Evolutionary conservation across 2,329 filamentous ascomycete species (phyloP).

Genomic region (Alternaria brassicicola): DNA sequence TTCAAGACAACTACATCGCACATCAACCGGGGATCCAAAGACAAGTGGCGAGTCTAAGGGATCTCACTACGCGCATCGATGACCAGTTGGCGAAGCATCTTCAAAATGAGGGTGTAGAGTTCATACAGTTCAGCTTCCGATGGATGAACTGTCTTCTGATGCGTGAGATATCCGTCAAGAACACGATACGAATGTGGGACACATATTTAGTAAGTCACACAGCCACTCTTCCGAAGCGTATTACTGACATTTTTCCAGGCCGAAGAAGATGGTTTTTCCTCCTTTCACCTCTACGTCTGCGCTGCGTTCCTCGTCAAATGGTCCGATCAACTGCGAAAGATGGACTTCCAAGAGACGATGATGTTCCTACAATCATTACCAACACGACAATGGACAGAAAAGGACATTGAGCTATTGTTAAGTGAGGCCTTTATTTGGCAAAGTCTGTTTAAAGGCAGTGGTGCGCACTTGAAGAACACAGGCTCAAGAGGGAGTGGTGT

Average conservation of each 20-base stretch:
- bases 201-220: slow-evolving; percentile 81
- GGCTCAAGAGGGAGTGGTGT: slow-evolving; percentile 42
- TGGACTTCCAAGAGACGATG: slow-evolving; percentile 99
- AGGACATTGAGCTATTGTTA: slow-evolving; percentile 93
- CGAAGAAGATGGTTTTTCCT: slow-evolving; percentile 97
- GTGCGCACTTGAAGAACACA: slow-evolving; percentile 73
- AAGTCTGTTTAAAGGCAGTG: slow-evolving; percentile 91
- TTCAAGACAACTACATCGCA: slow-evolving; percentile 98
- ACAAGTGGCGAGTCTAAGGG: slow-evolving; percentile 85
- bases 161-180: slow-evolving; percentile 94
- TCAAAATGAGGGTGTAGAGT: slow-evolving; percentile 89
- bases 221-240: not conserved
- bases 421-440: slow-evolving; percentile 99
- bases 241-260: slow-evolving; percentile 63
- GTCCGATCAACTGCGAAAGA: slow-evolving; percentile 91
- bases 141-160: slow-evolving; percentile 99
- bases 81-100: slow-evolving; percentile 82
- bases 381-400: slow-evolving; percentile 93
- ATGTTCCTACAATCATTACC: slow-evolving; percentile 98
- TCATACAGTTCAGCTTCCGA: slow-evolving; percentile 98
- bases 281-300: slow-evolving; percentile 98
- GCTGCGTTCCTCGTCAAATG: slow-evolving; percentile 98
- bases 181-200: slow-evolving; percentile 99
- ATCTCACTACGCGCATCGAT: slow-evolving; percentile 91
- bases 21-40: slow-evolving; percentile 96